These are phyloP conservation scores for Colletotrichum siamense DNA, from an alignment of 2,329 filamentous ascomycete genomes.

Conservation along the genomic window DNA sequence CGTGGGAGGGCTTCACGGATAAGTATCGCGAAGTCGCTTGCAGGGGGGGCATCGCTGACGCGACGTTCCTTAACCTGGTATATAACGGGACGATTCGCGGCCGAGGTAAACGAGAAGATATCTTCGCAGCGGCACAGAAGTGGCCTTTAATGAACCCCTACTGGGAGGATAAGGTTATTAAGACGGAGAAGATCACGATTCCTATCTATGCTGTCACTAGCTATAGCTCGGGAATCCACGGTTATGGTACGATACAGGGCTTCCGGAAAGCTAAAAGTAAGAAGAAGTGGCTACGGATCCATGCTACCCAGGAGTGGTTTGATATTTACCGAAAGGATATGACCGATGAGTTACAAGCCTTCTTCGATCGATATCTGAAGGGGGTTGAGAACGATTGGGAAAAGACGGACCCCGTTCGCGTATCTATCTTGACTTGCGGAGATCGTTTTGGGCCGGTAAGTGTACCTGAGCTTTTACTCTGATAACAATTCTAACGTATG, in stretches of 20 bases:
- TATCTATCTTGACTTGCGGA: constrained; percentile 34
- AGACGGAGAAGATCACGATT: constrained; percentile 23
- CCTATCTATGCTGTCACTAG: constrained; percentile 24
- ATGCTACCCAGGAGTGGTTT: neutral
- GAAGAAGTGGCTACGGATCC: constrained; percentile 44
- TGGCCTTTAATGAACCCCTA: constrained; percentile 14
- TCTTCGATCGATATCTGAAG: constrained; percentile 52
- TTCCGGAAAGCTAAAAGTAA: constrained; percentile 40
- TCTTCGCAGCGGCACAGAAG: constrained; percentile 23
- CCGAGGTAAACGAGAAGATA: constrained; percentile 21
- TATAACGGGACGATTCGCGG: constrained; percentile 21
- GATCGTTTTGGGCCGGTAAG: constrained; percentile 13
- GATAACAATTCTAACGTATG: neutral
- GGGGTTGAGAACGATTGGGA: constrained; percentile 49
- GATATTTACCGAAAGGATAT: neutral
- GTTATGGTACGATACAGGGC: constrained; percentile 19
- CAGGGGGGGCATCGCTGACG: constrained; percentile 25
- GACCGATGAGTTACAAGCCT: constrained; percentile 40
- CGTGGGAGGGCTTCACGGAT: constrained; percentile 46
- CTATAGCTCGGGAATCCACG: neutral
- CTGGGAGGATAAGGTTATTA: constrained; percentile 26
- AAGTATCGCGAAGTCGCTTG: constrained; percentile 25
- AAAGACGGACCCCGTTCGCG: constrained; percentile 45
- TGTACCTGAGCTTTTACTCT: neutral
- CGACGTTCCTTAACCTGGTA: constrained; percentile 20